A percentile compares a stretch with the other conserved stretches of the same genome.
Evolutionary conservation across 2,329 filamentous ascomycete genomes (phyloP).

Genomic region (Colletotrichum paranaense): DNA sequence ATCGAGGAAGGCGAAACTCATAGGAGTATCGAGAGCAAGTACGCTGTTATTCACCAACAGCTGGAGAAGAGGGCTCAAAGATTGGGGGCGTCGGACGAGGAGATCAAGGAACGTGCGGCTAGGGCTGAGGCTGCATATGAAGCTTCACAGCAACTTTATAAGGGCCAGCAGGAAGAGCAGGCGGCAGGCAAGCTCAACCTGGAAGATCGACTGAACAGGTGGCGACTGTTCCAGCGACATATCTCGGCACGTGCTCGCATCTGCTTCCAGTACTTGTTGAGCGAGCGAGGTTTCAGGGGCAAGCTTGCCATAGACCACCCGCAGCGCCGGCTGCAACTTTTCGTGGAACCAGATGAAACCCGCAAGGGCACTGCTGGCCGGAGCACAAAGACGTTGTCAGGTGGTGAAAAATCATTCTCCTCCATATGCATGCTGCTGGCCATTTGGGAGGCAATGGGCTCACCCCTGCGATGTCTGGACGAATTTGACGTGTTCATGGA

Average conservation of each 20-base stretch:
- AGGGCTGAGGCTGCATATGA: conserved; percentile 54
- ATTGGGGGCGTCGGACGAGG: conserved; percentile 72
- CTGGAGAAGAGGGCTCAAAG: conserved; percentile 67
- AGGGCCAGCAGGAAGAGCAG: conserved; percentile 56
- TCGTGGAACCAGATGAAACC: conserved; percentile 79
- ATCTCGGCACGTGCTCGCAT: conserved; percentile 89
- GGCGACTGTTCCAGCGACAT: conserved; percentile 82
- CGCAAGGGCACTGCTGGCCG: conserved; percentile 77
- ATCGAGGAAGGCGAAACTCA: conserved; percentile 74
- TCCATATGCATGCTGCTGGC: conserved; percentile 93
- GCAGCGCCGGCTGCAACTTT: conserved; percentile 79
- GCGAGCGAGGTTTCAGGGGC: conserved; percentile 89
- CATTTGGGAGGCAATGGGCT: conserved; percentile 98
- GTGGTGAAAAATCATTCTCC: conserved; percentile 97
- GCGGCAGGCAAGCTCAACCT: conserved; percentile 69
- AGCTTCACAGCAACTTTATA: conserved; percentile 50
- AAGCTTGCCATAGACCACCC: conserved; percentile 82
- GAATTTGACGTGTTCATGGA: conserved; percentile 99
- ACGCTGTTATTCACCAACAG: conserved; percentile 66
- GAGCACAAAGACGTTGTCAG: conserved; percentile 91
- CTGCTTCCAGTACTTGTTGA: conserved; percentile 89
- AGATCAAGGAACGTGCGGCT: conserved; percentile 66
- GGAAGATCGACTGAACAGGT: conserved; percentile 76
- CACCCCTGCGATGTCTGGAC: conserved; percentile 92
- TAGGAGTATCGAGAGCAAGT: conserved; percentile 64